Base-by-base conservation (phyloP, 192 early-diverging fungal genomes). In the Chytriomyces confervae region DNA sequence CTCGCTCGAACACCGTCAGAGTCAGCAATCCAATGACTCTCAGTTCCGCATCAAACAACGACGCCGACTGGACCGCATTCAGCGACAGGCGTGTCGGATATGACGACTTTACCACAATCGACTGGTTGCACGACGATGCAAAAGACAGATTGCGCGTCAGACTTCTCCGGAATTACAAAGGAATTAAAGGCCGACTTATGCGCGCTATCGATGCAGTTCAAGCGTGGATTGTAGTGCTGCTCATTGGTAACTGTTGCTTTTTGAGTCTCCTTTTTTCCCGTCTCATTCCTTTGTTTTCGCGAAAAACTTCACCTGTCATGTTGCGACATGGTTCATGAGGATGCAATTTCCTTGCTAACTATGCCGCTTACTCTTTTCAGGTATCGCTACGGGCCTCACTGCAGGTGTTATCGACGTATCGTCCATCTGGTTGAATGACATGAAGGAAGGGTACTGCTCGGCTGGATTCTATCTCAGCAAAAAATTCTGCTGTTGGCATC, bases 111-210 rank as follows among this genome's bases (percentile, higher is more conserved):
- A 83, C 87, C 0, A 92, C 91, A 5, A 89, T 92, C 50, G 83
- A 98, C 83, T 96, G 94, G 94, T 92, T 95, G 51, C 94, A 96
- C 76, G 95, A 96, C 83, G 88, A 91, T 72, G 91, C 92, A 11
- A 91, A 93, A 82, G 96, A 95, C 84, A 83, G 89, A 53, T 79
- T 86, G 27, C 81, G 92, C 27, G 79, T 88, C 16, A 77, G 44
- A 18, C 7, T 13, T 24, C 50, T 83, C 16, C 18, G 62, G 29
- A 61, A 49, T 45, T 49, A 5, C 9, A 45, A 24, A 11, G 63
- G 69, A 16, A 5, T 8, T 61, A 29, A 36, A 18, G 60, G 50
- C n/a, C 29, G 48, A 23, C 44, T 62, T 5, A 46, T 48, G 77
- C 50, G 80, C 9, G 66, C 18, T n/a, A 49, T 67, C 23, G 72